Base-by-base conservation (phyloP, 1,284 basidiomycete genomes). In the Cutaneotrichosporon dermatis region DNA sequence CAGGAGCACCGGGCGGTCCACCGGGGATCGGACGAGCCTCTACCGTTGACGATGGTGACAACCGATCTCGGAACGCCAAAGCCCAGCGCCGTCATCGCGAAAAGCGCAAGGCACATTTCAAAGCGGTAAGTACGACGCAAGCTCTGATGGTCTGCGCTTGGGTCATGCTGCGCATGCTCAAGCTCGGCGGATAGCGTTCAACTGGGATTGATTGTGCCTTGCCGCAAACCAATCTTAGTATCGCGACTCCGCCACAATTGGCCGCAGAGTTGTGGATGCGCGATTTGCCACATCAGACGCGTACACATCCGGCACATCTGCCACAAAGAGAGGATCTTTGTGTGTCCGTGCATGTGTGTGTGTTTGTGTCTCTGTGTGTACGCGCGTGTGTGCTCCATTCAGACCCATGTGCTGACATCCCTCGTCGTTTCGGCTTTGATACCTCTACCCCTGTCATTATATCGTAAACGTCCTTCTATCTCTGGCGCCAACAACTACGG, bases 71-170 rank as follows among this genome's bases (percentile, higher is more conserved):
- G 79, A 90, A 90, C 79, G 89, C 88, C 59, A 90, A 88, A 75
- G 91, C 90, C 4, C 90, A 94, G 80, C 89, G 90, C 55, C 82
- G 90, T 69, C 90, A 93, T 81, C 85, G 90, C 58, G 91, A 90
- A 73, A 93, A 93, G 79, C 84, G 91, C 77, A 93, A 93, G 81
- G 90, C 90, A 10, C 92, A 93, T 80, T 89, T 93, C 71, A 90
- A 92, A 69, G 87, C 90, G 80, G 90, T 89, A 63, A 65, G 83
- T 78, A 12, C 15, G 3, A 16, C 16, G 10, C 42, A n/a, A n/a
- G 25, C 25, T 25, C 25, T 25, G 25, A 25, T 25, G 25, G 25
- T 25, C 40, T 37, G 52, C 11, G 52, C 34, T 9, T 40, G 39
- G 39, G 39, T 9, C 9, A 12, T 12, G 39, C 12, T 40, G 39